Base-by-base conservation (phyloP, 2,329 filamentous ascomycete genomes). In the Monosporascus sp. region DNA sequence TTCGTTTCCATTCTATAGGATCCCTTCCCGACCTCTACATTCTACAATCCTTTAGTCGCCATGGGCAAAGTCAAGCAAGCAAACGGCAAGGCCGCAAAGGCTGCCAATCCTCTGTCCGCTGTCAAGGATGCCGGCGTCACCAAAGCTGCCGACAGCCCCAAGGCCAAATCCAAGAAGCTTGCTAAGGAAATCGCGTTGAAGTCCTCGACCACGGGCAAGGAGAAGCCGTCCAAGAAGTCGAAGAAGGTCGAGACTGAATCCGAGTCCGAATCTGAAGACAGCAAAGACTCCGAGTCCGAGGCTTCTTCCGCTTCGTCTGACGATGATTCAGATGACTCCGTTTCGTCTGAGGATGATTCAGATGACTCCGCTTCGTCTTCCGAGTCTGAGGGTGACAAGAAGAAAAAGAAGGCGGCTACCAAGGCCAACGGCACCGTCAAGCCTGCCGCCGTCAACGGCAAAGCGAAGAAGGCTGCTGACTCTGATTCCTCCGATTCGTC, bases 41-140 rank as follows among this genome's bases (percentile, higher is more conserved):
- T 53, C 51, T 56, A 53, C 40, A 24, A 50, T 48, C 50, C 60
- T 58, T 57, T 54, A 53, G 55, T 72, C 70, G 78, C 62, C 71
- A 88, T 87, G 85, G 83, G 78, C 71, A 87, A 87, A 74, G 74
- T 78, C 52, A 88, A 87, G 76, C 79, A 85, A 68, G 75, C 76
- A 70, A 82, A 82, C 73, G 66, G 67, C 66, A 81, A 72, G 66
- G 69, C 67, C 63, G 66, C 72, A 61, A 82, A 82, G 74, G 67
- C 77, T 65, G 70, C 74, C 65, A 77, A 79, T 66, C 68, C 74
- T 57, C 67, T 77, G 63, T 71, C 74, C 65, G 68, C 74, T 62
- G 83, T 85, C 72, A 89, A 89, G 78, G 79, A 78, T 63, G 84
- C 78, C 61, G 81, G 81, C 60, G 78, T 89, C 65, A 81, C 80